Evolutionary conservation across 305 asterid genomes (phyloP).

Genomic region (Fraxinus xanthoxyloides): DNA sequence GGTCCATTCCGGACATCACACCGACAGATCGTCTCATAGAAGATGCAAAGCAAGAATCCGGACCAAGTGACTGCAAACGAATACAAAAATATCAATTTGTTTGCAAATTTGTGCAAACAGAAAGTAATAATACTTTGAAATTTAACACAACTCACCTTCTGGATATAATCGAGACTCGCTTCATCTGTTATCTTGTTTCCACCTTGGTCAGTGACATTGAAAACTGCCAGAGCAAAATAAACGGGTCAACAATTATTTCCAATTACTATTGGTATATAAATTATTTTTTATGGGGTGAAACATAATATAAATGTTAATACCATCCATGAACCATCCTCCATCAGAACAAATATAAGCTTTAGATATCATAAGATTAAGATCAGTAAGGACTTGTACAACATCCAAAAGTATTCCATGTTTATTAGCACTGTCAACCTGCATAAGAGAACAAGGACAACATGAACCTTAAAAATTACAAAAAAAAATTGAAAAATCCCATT

Average conservation of each 20-base stretch:
- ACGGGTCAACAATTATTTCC: background rate
- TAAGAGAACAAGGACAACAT: background rate
- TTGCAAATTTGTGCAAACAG: slow-evolving; percentile 13
- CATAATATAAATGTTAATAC: slow-evolving; percentile 34
- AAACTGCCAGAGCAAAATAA: slow-evolving; percentile 40
- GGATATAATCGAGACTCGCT: slow-evolving; percentile 66
- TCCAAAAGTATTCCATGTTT: slow-evolving; percentile 90
- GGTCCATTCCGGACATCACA: slow-evolving; percentile 59
- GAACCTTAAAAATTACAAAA: background rate
- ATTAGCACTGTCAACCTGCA: slow-evolving; percentile 93
- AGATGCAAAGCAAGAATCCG: slow-evolving; percentile 89
- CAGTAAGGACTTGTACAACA: slow-evolving; percentile 88
- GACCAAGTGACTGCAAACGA: slow-evolving; percentile 79
- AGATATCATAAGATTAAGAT: slow-evolving; percentile 72
- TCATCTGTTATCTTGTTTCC: slow-evolving; percentile 86
- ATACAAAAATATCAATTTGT: slow-evolving; percentile 23
- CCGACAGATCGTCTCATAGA: slow-evolving; percentile 89
- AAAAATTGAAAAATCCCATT: background rate
- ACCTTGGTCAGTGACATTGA: slow-evolving; percentile 80
- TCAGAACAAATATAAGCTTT: slow-evolving; percentile 93
- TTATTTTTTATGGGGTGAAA: background rate
- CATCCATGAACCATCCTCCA: slow-evolving; percentile 99
- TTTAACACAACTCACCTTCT: slow-evolving; percentile 55
- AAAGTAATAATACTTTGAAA: slow-evolving; percentile 13
- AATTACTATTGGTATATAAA: background rate